phyloP scores from a whole-genome alignment of 2,329 filamentous ascomycete species.

The Hymenoscyphus infarciens region DNA sequence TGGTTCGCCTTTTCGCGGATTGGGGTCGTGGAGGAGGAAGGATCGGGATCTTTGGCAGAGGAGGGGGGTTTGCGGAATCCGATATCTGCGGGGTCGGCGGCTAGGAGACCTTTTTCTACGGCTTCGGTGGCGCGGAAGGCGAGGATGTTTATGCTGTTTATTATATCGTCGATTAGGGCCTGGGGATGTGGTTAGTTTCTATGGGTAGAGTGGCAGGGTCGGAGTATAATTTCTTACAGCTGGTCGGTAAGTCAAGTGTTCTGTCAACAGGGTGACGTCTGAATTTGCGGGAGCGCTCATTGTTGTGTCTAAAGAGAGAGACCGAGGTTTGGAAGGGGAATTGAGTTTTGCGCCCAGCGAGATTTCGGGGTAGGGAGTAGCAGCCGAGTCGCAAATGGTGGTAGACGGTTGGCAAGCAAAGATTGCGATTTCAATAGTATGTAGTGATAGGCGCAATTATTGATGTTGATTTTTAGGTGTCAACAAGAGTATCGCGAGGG shows the following conservation, averaged over 20 bases:
- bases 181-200: constrained; percentile 38
- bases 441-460: background rate
- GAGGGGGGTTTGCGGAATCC: constrained; percentile 65
- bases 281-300: constrained; percentile 30
- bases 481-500: background rate
- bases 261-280: constrained; percentile 70
- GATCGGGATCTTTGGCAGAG: constrained; percentile 37
- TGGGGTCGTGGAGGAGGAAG: constrained; percentile 38
- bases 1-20: constrained; percentile 51
- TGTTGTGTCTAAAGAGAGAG: background rate
- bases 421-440: background rate
- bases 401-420: background rate
- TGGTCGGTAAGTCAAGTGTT: constrained; percentile 93
- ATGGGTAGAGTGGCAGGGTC: background rate
- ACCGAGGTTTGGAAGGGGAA: too few species aligned
- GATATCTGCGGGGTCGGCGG: constrained; percentile 68
- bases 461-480: background rate
- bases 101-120: constrained; percentile 77
- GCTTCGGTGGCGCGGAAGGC: constrained; percentile 86
- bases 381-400: background rate
- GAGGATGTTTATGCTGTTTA: constrained; percentile 92
- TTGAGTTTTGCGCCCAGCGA: background rate
- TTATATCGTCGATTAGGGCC: constrained; percentile 95
- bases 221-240: constrained; percentile 57
- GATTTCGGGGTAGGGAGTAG: background rate